Evolutionary conservation across 805 yeast species (phyloP), one percentile per base, ranked within the genome.

Genomic region (Sugiyamaella chiloensis): DNA sequence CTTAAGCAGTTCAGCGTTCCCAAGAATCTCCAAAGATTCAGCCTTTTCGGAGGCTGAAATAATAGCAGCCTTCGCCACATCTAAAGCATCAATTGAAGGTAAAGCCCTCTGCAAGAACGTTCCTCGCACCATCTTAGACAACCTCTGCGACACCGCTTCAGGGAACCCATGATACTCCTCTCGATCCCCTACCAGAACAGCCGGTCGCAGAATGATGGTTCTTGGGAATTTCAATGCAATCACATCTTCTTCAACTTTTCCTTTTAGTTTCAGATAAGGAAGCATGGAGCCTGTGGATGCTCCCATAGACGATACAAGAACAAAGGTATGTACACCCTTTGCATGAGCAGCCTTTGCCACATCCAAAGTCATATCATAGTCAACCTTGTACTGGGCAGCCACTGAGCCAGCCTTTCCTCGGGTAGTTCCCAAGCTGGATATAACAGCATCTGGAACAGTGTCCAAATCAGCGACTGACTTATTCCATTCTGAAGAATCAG

Each of bases 181-280:
- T 58, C 95, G 71, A 24, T 76, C 75, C 3, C 96, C 96, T 4
- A 86, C 57, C 30, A 88, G 67, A 0, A 71, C 63, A 11, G 96
- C 96, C 0, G 96, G 96, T 59, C 87, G 75, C 47, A 89, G 64
- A 52, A 89, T 83, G 44, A 87, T 76, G 1, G 89, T 80, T 46
- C 79, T 72, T n/a, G 81, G 82, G 64, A 87, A 89, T 23, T 72
- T 75, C 48, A 88, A 69, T 0, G 69, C 80, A 37, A 72, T 65
- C 7, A 89, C 68, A 40, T 79, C 87, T 39, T 80, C 75, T 61
- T 89, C 96, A 42, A 85, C 70, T 44, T 81, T 77, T 24, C 95
- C 96, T 62, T 89, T 89, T 65, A 84, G 73, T 55, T 73, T 73
- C 37, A 78, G 44, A 58, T 88, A 89, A 3, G 82, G 74, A 35